Percentiles rank a stretch among this genome's conserved stretches.
Conservation (phyloP, 768 basidiomycete genomes). For the Hemileccinum impolitum region DNA sequence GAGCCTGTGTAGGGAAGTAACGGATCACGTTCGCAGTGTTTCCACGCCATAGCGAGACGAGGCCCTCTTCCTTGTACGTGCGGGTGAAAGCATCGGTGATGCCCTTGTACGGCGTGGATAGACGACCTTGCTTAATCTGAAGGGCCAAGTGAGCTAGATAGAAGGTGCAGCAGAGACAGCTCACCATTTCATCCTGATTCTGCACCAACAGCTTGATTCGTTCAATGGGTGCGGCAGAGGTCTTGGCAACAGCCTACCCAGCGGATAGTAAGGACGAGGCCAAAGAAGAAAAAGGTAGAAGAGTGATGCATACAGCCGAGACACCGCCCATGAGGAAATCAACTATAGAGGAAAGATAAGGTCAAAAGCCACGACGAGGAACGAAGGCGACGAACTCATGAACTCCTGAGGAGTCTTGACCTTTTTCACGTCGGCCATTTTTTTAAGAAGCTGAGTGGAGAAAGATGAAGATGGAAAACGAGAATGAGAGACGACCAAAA, state of each 20-base stretch:
- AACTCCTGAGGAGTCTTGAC: constrained; percentile 91
- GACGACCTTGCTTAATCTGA: constrained; percentile 99
- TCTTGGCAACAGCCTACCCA: constrained; percentile 92
- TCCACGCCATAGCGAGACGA: constrained; percentile 96
- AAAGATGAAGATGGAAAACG: constrained; percentile 35
- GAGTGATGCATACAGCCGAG: constrained; percentile 62
- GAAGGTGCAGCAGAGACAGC: constrained; percentile 13
- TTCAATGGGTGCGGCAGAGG: constrained; percentile 98
- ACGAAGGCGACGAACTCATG: constrained; percentile 47
- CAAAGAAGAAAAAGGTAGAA: background rate
- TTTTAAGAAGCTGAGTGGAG: constrained; percentile 52
- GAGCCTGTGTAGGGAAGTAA: constrained; percentile 99
- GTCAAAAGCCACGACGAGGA: background rate
- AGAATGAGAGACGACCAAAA: constrained; percentile 43
- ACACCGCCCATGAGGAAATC: constrained; percentile 98
- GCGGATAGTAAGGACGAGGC: constrained; percentile 18
- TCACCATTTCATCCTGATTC: constrained; percentile 99
- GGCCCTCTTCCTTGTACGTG: constrained; percentile 93
- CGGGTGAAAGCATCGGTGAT: constrained; percentile 87
- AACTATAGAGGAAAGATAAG: constrained; percentile 41
- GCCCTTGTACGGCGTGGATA: constrained; percentile 95
- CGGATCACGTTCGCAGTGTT: constrained; percentile 99
- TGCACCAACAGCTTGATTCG: constrained; percentile 98
- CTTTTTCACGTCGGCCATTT: constrained; percentile 82
- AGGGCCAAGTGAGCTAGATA: constrained; percentile 5